Base-by-base conservation (phyloP, 2,329 filamentous ascomycete species). In the Dactylellina cionopaga region DNA sequence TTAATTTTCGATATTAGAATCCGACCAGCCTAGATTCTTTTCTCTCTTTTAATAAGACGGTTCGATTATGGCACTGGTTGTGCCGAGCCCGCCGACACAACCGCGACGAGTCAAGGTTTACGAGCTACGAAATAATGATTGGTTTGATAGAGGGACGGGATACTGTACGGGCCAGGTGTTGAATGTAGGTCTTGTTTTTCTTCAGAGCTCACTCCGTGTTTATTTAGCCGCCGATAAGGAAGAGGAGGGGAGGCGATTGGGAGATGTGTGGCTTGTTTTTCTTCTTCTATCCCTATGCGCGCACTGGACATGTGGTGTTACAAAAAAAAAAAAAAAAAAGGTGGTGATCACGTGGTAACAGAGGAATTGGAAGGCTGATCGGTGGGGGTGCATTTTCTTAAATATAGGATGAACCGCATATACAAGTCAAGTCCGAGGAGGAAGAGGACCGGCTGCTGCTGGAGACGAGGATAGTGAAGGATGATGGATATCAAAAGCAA, bases 401-500 rank as follows among this genome's bases (percentile, higher is more conserved):
- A 6, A 44, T 25, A 75, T 82, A 90, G 81, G 92, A 94, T 81
- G 92, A 96, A 79, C 91, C 92, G 59, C 88, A 90, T 79, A 93
- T 99, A 76, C 85, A 92, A 72, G 95, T 99, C 77, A 89, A 96
- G 78, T 96, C 94, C 68, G 95, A 99, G 83, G 95, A 98, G 76
- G 88, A 96, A 74, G 92, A 92, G 52, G 87, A 90, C 58, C 88
- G 92, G 75, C 86, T 92, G 75, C 84, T 99, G 35, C 84, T 99
- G 69, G 92, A 97, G 81, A 96, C 94, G 35, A 90, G 87, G 79
- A 96, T 99, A 75, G 88, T 88, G 74, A 96, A 92, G 80, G 93
- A 97, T 79, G 94, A 98, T 86, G 91, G 91, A 70, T 98, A 98
- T 80, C 93, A 98, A 82, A 96, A 97, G 82, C 95, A 99, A 81